Base-by-base conservation (phyloP, 2,329 filamentous ascomycete species). In the Venturia carpophila region DNA sequence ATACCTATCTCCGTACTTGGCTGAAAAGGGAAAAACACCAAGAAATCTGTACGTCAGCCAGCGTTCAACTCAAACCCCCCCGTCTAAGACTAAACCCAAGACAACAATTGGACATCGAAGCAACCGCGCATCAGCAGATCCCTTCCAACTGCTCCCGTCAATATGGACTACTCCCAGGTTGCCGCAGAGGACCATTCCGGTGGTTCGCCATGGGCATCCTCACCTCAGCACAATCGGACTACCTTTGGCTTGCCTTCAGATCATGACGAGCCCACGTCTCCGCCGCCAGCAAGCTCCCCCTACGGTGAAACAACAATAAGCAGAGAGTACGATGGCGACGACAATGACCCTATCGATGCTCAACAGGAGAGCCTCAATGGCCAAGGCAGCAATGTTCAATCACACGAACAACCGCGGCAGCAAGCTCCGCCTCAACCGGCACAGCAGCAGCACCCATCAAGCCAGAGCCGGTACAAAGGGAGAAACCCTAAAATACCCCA, bases 121-220 rank as follows among this genome's bases (percentile, higher is more conserved):
- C 52, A 39, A 37, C 3, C 27, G 17, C 52, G 37, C 27, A 13
- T 10, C 5, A 34, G 19, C 27, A 58, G 17, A 58, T 58, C 52
- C 11, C 52, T 13, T 70, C 72, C 69, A 70, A 62, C 67, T 68
- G 68, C 63, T 60, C 62, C 66, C 62, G 66, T 67, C 47, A 66
- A 68, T 67, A 90, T 90, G 87, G 87, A 90, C 73, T 90, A 89
- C 74, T 86, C 85, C 65, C 74, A 79, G 42, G 77, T 84, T 63
- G 78, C 80, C 64, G 77, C 82, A 69, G 84, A 87, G 70, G 84
- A 86, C 64, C 79, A 84, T 71, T 81, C 83, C 56, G 86, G 81
- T 64, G 70, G 79, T 65, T 87, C 85, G 43, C 87, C 87, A 64
- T 90, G 87, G 87, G 86, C 82, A 13, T 80, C 80, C 17, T 83